Evolutionary conservation across 805 yeast species (phyloP).

Genomic region (Alloascoidea hylecoeti): DNA sequence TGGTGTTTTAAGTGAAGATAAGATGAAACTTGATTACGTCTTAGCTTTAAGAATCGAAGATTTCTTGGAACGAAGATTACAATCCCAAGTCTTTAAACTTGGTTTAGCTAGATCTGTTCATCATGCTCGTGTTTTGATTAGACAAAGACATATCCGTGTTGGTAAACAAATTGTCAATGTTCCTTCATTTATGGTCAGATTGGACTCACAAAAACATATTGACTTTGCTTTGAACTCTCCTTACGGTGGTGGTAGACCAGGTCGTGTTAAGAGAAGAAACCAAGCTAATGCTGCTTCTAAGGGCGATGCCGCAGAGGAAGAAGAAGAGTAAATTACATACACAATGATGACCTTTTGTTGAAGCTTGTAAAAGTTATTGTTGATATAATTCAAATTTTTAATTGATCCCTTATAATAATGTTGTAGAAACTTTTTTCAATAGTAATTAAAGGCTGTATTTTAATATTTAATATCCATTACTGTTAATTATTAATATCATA

Average conservation of each 20-base stretch:
- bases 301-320: conserved; percentile 65
- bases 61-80: conserved; percentile 99
- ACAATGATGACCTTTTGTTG: no score
- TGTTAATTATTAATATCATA: no score
- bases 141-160: conserved; percentile 99
- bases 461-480: no score
- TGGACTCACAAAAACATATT: conserved; percentile 99
- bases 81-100: conserved; percentile 99
- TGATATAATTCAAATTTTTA: no score
- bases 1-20: conserved; percentile 98
- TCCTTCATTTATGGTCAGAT: conserved; percentile 99
- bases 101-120: conserved; percentile 99
- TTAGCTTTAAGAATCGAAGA: conserved; percentile 96
- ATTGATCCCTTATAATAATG: not conserved
- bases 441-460: no score
- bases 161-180: conserved; percentile 98
- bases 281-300: conserved; percentile 47
- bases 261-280: conserved; percentile 98
- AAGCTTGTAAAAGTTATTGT: conserved; percentile 11
- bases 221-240: conserved; percentile 99
- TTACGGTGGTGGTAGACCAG: conserved; percentile 99
- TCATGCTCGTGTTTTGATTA: conserved; percentile 98
- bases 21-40: conserved; percentile 99
- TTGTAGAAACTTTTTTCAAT: conserved; percentile 9
- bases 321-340: conserved; percentile 61